A percentile compares a stretch with the other conserved stretches of the same genome.
Evolutionary conservation across 768 basidiomycete species (phyloP).

Genomic region (Mycena kentingensis): DNA sequence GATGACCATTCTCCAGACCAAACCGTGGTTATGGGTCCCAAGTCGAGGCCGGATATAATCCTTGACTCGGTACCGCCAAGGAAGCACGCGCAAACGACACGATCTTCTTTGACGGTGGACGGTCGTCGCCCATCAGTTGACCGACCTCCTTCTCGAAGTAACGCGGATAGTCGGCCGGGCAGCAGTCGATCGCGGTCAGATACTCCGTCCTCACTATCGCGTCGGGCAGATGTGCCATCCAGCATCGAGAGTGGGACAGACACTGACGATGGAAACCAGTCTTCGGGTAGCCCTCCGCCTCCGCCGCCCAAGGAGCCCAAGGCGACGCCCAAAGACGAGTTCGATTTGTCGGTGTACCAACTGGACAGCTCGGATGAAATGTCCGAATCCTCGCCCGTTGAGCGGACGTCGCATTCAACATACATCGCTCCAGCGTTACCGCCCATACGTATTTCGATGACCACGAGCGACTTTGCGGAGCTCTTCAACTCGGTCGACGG

Average conservation of each 20-base stretch:
- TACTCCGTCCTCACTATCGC: slow-evolving; percentile 50
- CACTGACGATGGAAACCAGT: slow-evolving; percentile 52
- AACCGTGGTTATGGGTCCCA: slow-evolving; percentile 42
- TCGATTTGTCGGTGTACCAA: slow-evolving; percentile 29
- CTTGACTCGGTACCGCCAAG: slow-evolving; percentile 28
- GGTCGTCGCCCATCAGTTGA: slow-evolving; percentile 36
- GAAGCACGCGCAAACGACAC: slow-evolving; percentile 22
- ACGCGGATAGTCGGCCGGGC: slow-evolving; percentile 33
- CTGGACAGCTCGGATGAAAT: slow-evolving; percentile 47
- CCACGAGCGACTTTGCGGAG: slow-evolving; percentile 78
- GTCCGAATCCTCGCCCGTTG: slow-evolving; percentile 63
- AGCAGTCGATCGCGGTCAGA: slow-evolving; percentile 47
- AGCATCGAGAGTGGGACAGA: slow-evolving; percentile 76
- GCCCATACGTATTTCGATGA: slow-evolving; percentile 89
- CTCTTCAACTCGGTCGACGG: slow-evolving; percentile 62
- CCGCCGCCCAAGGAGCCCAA: slow-evolving; percentile 19
- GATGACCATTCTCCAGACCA: slow-evolving; percentile 42
- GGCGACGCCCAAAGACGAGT: slow-evolving; percentile 14
- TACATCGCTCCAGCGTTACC: slow-evolving; percentile 87
- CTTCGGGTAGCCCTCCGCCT: slow-evolving; percentile 24
- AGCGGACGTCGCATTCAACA: slow-evolving; percentile 69
- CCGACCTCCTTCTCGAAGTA: slow-evolving; percentile 20
- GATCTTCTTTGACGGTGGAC: slow-evolving; percentile 11
- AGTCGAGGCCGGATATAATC: slow-evolving; percentile 33
- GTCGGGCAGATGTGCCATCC: slow-evolving; percentile 70